Conservation (phyloP, 495 filamentous ascomycete genomes). For the Aspergillus bridgeri region DNA sequence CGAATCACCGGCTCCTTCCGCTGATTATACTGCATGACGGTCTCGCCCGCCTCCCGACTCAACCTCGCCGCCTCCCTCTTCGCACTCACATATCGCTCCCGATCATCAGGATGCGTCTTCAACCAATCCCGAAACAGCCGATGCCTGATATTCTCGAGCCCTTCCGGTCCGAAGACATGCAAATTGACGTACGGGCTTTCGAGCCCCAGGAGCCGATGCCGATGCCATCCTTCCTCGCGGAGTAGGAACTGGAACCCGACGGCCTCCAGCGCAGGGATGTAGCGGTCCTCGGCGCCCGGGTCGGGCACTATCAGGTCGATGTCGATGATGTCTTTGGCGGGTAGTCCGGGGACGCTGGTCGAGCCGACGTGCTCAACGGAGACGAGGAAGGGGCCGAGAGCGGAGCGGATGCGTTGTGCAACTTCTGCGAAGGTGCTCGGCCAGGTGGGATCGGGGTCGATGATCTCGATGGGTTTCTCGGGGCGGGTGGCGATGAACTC, state of each 20-base stretch:
- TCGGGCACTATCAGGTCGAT: constrained; percentile 45
- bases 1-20: constrained; percentile 39
- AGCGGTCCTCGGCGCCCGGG: constrained; percentile 33
- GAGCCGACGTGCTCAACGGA: constrained; percentile 43
- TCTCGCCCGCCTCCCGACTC: constrained; percentile 28
- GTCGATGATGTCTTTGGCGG: constrained; percentile 49
- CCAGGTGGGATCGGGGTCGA: constrained; percentile 43
- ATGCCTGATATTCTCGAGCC: constrained; percentile 38
- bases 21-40: constrained; percentile 33
- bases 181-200: constrained; percentile 35
- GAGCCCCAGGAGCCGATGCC: constrained; percentile 43
- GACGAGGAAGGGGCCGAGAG: constrained; percentile 24
- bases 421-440: constrained; percentile 29
- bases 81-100: constrained; percentile 32
- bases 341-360: constrained; percentile 47
- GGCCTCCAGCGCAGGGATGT: constrained; percentile 40
- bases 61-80: constrained; percentile 37
- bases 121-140: constrained; percentile 49
- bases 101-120: constrained; percentile 30
- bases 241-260: constrained; percentile 43
- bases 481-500: constrained; percentile 6
- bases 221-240: constrained; percentile 44
- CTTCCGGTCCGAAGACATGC: constrained; percentile 47
- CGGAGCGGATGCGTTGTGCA: constrained; percentile 30
- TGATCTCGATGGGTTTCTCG: constrained; percentile 28